These are phyloP conservation scores for Gonapodya prolifera DNA, from an alignment of 192 early-diverging fungal genomes.

Conservation along the genomic window DNA sequence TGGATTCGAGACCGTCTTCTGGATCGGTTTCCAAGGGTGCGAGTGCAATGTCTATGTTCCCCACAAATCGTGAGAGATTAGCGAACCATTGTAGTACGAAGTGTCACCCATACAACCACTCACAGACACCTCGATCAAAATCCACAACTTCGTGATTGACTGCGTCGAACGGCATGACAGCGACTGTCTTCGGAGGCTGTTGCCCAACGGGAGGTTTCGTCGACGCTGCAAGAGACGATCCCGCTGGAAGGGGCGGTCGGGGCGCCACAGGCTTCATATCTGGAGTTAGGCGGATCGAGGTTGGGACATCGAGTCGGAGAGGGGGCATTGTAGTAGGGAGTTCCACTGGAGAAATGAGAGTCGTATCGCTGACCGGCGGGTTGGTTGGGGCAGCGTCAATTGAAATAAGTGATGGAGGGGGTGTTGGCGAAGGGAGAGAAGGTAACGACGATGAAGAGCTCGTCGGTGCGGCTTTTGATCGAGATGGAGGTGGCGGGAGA, in stretches of 20 bases:
- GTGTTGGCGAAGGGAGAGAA: background rate
- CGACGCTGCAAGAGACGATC: background rate
- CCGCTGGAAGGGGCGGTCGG: background rate
- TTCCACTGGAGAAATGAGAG: background rate
- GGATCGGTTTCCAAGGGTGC: background rate
- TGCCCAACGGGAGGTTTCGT: background rate
- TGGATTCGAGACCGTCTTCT: background rate
- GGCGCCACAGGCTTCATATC: too few relatives aligned
- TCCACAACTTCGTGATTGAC: background rate
- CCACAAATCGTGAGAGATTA: too few relatives aligned
- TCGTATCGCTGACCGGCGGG: too few relatives aligned
- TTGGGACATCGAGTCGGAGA: background rate
- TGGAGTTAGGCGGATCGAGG: background rate
- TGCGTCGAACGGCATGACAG: background rate
- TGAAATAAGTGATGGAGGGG: too few relatives aligned
- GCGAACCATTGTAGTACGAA: too few relatives aligned
- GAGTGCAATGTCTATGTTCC: background rate
- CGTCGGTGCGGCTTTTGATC: background rate
- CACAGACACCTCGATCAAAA: background rate
- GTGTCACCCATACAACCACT: too few relatives aligned
- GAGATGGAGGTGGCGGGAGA: background rate
- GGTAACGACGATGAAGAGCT: background rate
- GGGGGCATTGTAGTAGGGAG: background rate
- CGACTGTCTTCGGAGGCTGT: background rate
- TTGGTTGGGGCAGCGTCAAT: too few relatives aligned